phyloP scores from a whole-genome alignment of 163 green algal species.

The Chlorella variabilis region DNA sequence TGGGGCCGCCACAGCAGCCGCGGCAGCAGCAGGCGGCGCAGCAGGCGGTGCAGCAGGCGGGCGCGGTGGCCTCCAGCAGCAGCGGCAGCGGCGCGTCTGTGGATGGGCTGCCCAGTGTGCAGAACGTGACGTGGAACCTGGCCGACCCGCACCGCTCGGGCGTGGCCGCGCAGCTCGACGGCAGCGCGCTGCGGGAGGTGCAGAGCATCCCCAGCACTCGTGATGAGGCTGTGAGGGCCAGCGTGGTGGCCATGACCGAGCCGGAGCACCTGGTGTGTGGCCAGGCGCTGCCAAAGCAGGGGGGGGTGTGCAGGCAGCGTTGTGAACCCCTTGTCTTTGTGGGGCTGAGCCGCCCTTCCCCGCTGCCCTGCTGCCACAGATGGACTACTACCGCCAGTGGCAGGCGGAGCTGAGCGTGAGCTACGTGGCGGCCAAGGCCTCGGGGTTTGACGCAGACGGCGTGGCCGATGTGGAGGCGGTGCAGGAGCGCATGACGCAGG shows the following conservation, averaged over 20 bases:
- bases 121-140: background rate
- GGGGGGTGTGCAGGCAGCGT: background rate
- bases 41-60: background rate
- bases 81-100: background rate
- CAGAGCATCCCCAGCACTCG: background rate
- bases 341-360: background rate
- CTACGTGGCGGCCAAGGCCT: background rate
- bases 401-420: slow-evolving; percentile 16
- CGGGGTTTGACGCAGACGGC: slow-evolving; percentile 9
- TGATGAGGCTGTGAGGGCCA: slow-evolving; percentile 1
- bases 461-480: slow-evolving; percentile 12
- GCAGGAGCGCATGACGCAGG: slow-evolving; percentile 10
- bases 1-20: background rate
- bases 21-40: background rate
- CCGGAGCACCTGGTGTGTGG: slow-evolving; percentile 25
- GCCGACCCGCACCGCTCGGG: background rate
- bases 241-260: background rate
- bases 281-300: background rate
- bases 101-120: background rate
- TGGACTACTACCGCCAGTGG: slow-evolving; percentile 30
- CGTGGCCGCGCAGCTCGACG: slow-evolving; percentile 4
- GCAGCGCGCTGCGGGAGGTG: slow-evolving; percentile 13
- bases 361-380: background rate
- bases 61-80: background rate
- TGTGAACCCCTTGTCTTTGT: too few relatives aligned